A percentile compares a stretch with the other conserved stretches of the same genome.
phyloP scores from a whole-genome alignment of 2,329 filamentous ascomycete species.

The Aspergillus sp. region DNA sequence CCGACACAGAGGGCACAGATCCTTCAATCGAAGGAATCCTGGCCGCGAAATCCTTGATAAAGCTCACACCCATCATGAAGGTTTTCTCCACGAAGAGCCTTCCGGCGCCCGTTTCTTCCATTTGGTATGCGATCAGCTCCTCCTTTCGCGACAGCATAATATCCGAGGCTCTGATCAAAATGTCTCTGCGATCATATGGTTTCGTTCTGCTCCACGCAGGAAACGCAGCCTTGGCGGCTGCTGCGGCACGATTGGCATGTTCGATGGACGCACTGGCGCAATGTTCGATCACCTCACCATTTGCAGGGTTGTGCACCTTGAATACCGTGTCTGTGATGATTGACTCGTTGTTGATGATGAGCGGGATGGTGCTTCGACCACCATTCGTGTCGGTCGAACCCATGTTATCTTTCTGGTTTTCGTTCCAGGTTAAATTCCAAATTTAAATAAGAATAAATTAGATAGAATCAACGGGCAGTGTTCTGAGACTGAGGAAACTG shows the following conservation, averaged over 20 bases:
- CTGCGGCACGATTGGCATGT: slow-evolving; percentile 56
- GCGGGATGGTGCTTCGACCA: slow-evolving; percentile 30
- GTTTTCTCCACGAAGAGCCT: slow-evolving; percentile 38
- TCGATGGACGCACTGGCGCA: slow-evolving; percentile 57
- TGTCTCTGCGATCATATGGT: slow-evolving; percentile 61
- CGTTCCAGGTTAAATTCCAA: not conserved
- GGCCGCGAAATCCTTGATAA: slow-evolving; percentile 54
- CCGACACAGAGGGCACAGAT: slow-evolving; percentile 46
- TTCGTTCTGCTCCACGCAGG: slow-evolving; percentile 66
- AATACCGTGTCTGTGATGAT: slow-evolving; percentile 41
- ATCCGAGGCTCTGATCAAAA: slow-evolving; percentile 53
- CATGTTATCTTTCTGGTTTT: not conserved
- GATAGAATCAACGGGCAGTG: not conserved
- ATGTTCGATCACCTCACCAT: slow-evolving; percentile 54
- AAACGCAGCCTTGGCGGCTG: slow-evolving; percentile 67
- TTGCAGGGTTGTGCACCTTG: slow-evolving; percentile 56
- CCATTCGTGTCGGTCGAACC: slow-evolving; percentile 6
- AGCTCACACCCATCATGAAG: slow-evolving; percentile 32
- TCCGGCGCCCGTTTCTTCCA: slow-evolving; percentile 56
- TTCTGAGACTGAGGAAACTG: not conserved
- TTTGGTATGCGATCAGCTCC: slow-evolving; percentile 62
- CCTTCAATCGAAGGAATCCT: slow-evolving; percentile 50
- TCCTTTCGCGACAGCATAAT: slow-evolving; percentile 54
- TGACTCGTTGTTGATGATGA: slow-evolving; percentile 46
- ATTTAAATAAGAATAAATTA: not conserved